These are phyloP conservation scores for Heterococcus sp. DNA, from an alignment of 108 stramenopile genomes.

Conservation along the genomic window DNA sequence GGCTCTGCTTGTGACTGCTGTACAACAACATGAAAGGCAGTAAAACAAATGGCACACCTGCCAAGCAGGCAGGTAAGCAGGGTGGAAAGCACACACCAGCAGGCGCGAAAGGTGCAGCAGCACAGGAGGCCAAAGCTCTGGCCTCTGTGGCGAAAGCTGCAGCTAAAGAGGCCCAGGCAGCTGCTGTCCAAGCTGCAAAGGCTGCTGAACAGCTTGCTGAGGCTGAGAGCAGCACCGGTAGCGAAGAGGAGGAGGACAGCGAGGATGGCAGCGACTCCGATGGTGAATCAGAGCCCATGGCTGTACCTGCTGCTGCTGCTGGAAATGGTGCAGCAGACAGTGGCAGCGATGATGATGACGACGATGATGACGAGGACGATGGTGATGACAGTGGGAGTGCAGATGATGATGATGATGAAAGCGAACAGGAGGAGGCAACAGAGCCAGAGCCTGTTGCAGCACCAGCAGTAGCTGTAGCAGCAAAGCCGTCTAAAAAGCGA, in stretches of 20 bases:
- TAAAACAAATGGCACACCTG: too few relatives aligned
- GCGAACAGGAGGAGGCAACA: constrained; percentile 3
- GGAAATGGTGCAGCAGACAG: neutral
- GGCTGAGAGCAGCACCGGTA: neutral
- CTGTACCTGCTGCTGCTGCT: neutral
- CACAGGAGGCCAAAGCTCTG: too few relatives aligned
- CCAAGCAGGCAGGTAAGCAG: too few relatives aligned
- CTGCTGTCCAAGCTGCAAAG: neutral
- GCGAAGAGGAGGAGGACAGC: neutral
- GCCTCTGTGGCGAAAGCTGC: neutral
- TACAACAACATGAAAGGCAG: too few relatives aligned
- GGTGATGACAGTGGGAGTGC: neutral
- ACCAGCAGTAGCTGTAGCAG: neutral
- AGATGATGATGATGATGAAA: constrained; percentile 29
- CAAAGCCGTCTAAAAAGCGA: neutral
- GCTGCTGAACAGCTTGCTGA: neutral
- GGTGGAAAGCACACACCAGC: too few relatives aligned
- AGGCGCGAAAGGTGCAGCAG: too few relatives aligned
- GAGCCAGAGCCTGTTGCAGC: neutral
- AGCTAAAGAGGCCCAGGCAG: neutral
- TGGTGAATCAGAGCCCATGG: constrained; percentile 4
- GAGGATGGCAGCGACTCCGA: constrained; percentile 25
- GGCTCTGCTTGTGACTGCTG: too few relatives aligned
- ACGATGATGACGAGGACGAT: constrained; percentile 26
- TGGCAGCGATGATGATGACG: constrained; percentile 20